Base-by-base conservation (phyloP, 176 grass and related monocot species). In the Dendrocalamus sinicus region DNA sequence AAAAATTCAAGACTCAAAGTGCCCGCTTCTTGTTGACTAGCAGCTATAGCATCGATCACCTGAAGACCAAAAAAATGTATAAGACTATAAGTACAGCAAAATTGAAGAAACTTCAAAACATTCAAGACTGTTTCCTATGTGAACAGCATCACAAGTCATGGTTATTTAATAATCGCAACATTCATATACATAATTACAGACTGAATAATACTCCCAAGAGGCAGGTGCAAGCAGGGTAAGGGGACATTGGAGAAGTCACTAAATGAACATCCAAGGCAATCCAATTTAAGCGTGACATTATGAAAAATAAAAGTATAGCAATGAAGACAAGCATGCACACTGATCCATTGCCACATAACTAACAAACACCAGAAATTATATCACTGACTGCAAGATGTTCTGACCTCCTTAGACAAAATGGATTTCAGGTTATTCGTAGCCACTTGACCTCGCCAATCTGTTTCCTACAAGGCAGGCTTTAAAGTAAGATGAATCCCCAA, bases 321-420 rank as follows among this genome's bases (percentile, higher is more conserved):
- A 4, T 22, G 8, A 59, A 58, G 58, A 67, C 53, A 55, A 24
- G 14, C 16, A 82, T 51, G 22, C 12, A 65, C 40, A 35, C 39
- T 72, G 24, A 45, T 50, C 35, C 16, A 74, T 47, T 48, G 1
- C 54, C 6, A 19, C 11, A 20, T 47, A 83, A 50, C 11, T 16
- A 55, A 48, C 41, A 79, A 79, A 73, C 26, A 79, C 39, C 2
- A 35, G 10, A 75, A 44, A 55, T 6, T 54, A 39, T 12, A 72
- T 11, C 62, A 65, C 12, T 65, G 72, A 43, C 26, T 44, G 32
- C 43, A 62, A 84, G 63, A 84, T 50, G 52, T 70, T 67, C 81
- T 80, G 50, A 99, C 97, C 90, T 96, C 97, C 77, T 96, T 92
- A 40, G 94, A 92, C 45, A 96, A 89, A 91, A 95, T 66, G 85